phyloP scores from a whole-genome alignment of 2,329 filamentous ascomycete genomes.

The Diplocarpon rosae region DNA sequence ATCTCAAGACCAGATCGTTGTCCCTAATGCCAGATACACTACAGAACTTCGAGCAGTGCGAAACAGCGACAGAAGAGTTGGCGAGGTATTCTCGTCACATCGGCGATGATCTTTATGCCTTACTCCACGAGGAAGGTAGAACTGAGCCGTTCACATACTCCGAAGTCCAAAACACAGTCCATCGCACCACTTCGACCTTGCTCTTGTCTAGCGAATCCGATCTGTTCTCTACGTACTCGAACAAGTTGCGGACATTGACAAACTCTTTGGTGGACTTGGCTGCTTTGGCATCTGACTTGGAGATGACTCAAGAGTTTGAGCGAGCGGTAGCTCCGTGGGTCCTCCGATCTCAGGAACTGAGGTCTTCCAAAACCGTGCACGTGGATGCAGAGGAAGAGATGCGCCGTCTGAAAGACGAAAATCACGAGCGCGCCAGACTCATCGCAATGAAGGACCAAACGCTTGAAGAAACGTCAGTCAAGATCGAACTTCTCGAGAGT shows the following conservation, averaged over 20 bases:
- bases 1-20: slow-evolving; percentile 65
- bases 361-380: slow-evolving; percentile 67
- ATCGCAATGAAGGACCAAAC: slow-evolving; percentile 68
- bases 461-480: slow-evolving; percentile 77
- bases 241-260: slow-evolving; percentile 54
- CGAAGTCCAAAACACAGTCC: slow-evolving; percentile 56
- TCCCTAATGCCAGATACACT: slow-evolving; percentile 58
- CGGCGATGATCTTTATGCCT: slow-evolving; percentile 49
- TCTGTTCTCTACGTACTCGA: slow-evolving; percentile 56
- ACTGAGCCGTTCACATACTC: slow-evolving; percentile 53
- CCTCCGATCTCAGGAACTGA: slow-evolving; percentile 68
- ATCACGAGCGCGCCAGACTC: slow-evolving; percentile 63
- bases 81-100: slow-evolving; percentile 55
- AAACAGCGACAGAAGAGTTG: slow-evolving; percentile 52
- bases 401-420: slow-evolving; percentile 65
- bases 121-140: slow-evolving; percentile 63
- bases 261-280: slow-evolving; percentile 59
- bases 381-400: slow-evolving; percentile 81
- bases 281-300: slow-evolving; percentile 57
- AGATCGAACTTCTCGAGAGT: slow-evolving; percentile 85
- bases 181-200: slow-evolving; percentile 40
- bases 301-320: slow-evolving; percentile 71
- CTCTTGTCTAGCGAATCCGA: slow-evolving; percentile 52
- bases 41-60: slow-evolving; percentile 59
- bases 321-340: slow-evolving; percentile 69